phyloP scores from a whole-genome alignment of 305 asterid genomes.

The Fraxinus greggii region DNA sequence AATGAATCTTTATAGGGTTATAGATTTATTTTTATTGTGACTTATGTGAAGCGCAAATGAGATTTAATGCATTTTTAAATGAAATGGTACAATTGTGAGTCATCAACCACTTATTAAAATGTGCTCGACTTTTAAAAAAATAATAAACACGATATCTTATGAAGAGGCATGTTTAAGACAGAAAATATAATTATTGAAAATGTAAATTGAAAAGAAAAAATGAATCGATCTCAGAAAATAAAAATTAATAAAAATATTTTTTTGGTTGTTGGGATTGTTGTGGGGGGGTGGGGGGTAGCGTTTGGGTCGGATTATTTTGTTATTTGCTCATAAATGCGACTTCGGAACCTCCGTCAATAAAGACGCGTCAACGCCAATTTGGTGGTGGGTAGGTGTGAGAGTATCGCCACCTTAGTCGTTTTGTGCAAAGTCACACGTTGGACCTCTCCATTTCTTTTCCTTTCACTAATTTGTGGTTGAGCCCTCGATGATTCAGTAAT shows the following conservation, averaged over 20 bases:
- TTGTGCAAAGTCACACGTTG: slow-evolving; percentile 2
- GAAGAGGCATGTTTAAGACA: no score
- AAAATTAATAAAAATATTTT: no score
- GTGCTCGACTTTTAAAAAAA: background rate
- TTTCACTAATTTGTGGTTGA: background rate
- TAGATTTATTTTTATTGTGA: no score
- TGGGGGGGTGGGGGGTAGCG: no score
- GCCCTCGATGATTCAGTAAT: background rate
- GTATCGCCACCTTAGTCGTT: slow-evolving; percentile 16
- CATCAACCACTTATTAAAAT: background rate
- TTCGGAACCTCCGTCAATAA: slow-evolving; percentile 15
- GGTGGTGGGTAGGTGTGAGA: background rate
- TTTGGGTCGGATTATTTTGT: no score
- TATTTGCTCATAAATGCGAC: background rate
- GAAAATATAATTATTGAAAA: no score
- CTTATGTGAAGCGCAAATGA: no score
- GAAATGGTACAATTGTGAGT: background rate
- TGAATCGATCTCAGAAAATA: no score
- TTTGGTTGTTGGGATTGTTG: no score
- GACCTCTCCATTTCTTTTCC: background rate
- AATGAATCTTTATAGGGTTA: no score
- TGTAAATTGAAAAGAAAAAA: background rate
- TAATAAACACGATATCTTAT: no score
- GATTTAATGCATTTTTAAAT: background rate
- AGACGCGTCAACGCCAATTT: background rate